Percentiles rank a stretch among this genome's conserved stretches.
Evolutionary conservation across 805 yeast genomes (phyloP).

Genomic region (Starmerella cellae): DNA sequence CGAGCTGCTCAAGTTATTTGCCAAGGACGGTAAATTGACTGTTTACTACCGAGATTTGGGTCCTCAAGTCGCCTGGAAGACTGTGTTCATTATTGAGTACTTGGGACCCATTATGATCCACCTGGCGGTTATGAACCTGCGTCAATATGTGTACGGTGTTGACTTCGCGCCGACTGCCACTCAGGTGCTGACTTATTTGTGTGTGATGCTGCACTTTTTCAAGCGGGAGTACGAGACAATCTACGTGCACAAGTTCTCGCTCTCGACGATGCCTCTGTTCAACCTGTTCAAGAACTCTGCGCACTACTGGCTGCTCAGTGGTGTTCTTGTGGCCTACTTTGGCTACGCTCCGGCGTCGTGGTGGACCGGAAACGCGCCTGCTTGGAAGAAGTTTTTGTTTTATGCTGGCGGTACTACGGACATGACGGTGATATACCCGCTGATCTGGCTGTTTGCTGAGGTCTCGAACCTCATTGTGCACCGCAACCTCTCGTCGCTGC

Average conservation of each 20-base stretch:
- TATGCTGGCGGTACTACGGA: slow-evolving; percentile 20
- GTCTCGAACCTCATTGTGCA: slow-evolving; percentile 63
- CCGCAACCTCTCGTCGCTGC: slow-evolving; percentile 41
- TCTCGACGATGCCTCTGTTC: slow-evolving; percentile 82
- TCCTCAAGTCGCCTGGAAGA: slow-evolving; percentile 82
- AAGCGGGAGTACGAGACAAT: slow-evolving; percentile 85
- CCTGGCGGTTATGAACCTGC: slow-evolving; percentile 38
- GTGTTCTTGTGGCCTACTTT: slow-evolving; percentile 43
- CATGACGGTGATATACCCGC: slow-evolving; percentile 13
- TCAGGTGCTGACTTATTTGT: slow-evolving; percentile 40
- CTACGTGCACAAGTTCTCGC: slow-evolving; percentile 72
- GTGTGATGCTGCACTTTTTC: slow-evolving; percentile 61
- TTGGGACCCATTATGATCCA: slow-evolving; percentile 80
- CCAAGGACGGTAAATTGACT: slow-evolving; percentile 30
- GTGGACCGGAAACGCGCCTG: slow-evolving; percentile 17
- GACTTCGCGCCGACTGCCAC: slow-evolving; percentile 34
- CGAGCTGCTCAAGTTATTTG: slow-evolving; percentile 36
- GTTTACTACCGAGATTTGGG: slow-evolving; percentile 79
- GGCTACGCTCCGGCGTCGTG: slow-evolving; percentile 34
- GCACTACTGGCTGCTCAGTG: slow-evolving; percentile 90
- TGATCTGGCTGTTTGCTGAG: slow-evolving; percentile 40
- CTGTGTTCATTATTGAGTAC: slow-evolving; percentile 81
- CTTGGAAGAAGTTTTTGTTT: slow-evolving; percentile 14
- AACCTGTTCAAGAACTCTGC: slow-evolving; percentile 77
- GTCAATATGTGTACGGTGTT: slow-evolving; percentile 27